These are phyloP conservation scores for Amauroascus niger DNA, from an alignment of 2,329 filamentous ascomycete genomes.

Conservation along the genomic window DNA sequence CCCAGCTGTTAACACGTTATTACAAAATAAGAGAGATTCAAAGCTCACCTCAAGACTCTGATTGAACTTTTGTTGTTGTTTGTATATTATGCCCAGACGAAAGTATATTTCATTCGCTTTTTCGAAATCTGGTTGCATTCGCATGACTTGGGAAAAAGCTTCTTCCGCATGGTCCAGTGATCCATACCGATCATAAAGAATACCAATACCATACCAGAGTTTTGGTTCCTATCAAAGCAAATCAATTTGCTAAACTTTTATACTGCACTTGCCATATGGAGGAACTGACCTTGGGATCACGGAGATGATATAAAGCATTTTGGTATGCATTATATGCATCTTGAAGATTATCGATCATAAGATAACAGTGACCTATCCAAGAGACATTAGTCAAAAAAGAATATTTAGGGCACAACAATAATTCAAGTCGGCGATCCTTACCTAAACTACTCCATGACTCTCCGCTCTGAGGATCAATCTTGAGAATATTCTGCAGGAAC, in stretches of 20 bases:
- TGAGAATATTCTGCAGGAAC: conserved; percentile 81
- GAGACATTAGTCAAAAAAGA: neutral
- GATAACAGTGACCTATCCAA: conserved; percentile 74
- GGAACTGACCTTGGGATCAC: conserved; percentile 71
- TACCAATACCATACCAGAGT: conserved; percentile 97
- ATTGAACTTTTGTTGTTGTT: conserved; percentile 88
- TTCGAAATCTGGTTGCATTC: conserved; percentile 93
- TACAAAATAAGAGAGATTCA: conserved; percentile 13
- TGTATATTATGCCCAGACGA: conserved; percentile 97
- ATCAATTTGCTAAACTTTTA: neutral
- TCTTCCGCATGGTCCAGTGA: conserved; percentile 96
- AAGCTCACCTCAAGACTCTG: conserved; percentile 76
- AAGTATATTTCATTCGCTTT: conserved; percentile 99
- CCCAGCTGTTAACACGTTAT: conserved; percentile 13
- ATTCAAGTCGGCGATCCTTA: conserved; percentile 36
- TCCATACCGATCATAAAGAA: conserved; percentile 91
- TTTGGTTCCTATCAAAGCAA: conserved; percentile 63
- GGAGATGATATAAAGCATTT: conserved; percentile 82
- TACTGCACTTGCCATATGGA: neutral
- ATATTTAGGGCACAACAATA: neutral
- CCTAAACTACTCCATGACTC: conserved; percentile 95
- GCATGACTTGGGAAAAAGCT: conserved; percentile 97
- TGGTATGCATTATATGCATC: conserved; percentile 96
- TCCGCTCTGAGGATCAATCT: conserved; percentile 78
- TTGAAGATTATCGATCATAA: conserved; percentile 98